Evolutionary conservation across 2,329 filamentous ascomycete species (phyloP).

Genomic region (Triangularia verruculosa): DNA sequence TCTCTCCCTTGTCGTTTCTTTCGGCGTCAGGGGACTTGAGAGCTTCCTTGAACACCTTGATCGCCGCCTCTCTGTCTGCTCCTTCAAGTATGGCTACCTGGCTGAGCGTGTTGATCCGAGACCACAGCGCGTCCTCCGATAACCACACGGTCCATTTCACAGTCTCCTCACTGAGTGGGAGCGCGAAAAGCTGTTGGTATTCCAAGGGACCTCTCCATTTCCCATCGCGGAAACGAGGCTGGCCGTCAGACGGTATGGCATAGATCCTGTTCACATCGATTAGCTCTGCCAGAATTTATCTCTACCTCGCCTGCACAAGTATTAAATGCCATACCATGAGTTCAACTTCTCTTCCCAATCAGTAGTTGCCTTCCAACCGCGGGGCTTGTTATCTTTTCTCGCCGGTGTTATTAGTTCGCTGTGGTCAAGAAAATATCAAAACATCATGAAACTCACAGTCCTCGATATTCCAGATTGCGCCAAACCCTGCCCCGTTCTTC

Average conservation of each 20-base stretch:
- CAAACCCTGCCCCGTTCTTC: slow-evolving; percentile 57
- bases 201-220: slow-evolving; percentile 65
- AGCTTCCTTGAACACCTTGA: slow-evolving; percentile 51
- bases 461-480: slow-evolving; percentile 72
- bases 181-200: slow-evolving; percentile 50
- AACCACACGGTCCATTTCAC: slow-evolving; percentile 59
- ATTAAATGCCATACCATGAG: slow-evolving; percentile 40
- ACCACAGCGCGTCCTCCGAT: slow-evolving; percentile 58
- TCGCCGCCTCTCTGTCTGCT: slow-evolving; percentile 43
- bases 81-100: slow-evolving; percentile 60
- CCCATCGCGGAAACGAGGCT: slow-evolving; percentile 62
- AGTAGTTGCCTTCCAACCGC: slow-evolving; percentile 52
- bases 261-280: slow-evolving; percentile 34
- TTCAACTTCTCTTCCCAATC: slow-evolving; percentile 62
- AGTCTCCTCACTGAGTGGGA: slow-evolving; percentile 57
- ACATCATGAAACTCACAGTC: slow-evolving; percentile 47
- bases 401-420: neutral
- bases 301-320: neutral
- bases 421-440: neutral
- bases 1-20: slow-evolving; percentile 58
- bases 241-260: slow-evolving; percentile 52
- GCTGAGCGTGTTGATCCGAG: slow-evolving; percentile 62
- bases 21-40: slow-evolving; percentile 52
- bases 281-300: neutral
- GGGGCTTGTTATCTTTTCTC: slow-evolving; percentile 61